phyloP scores from a whole-genome alignment of 805 yeast species.

The Lachancea mirantina region DNA sequence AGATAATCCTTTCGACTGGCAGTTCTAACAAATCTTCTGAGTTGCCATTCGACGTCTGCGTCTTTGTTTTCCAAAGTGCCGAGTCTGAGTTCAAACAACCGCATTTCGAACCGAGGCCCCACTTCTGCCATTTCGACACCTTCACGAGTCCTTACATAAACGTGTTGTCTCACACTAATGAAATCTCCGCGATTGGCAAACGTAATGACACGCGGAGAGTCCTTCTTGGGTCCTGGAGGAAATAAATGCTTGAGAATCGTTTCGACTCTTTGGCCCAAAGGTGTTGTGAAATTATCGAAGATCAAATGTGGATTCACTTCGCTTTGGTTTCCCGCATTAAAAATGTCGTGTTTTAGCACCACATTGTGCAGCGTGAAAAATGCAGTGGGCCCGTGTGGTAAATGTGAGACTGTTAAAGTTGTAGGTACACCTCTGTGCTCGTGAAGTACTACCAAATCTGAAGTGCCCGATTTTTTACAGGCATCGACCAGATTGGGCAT shows the following conservation, averaged over 20 bases:
- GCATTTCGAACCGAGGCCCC: slow-evolving; percentile 98
- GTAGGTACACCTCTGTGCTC: slow-evolving; percentile 99
- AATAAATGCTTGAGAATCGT: slow-evolving; percentile 79
- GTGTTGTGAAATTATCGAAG: slow-evolving; percentile 80
- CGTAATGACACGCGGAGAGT: slow-evolving; percentile 84
- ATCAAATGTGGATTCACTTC: slow-evolving; percentile 92
- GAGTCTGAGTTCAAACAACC: slow-evolving; percentile 75
- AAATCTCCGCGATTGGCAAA: slow-evolving; percentile 87
- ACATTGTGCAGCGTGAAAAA: slow-evolving; percentile 92
- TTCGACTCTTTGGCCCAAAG: slow-evolving; percentile 75
- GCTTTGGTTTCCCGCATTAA: slow-evolving; percentile 77
- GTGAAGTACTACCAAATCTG: slow-evolving; percentile 80
- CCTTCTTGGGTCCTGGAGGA: slow-evolving; percentile 95
- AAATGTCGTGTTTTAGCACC: slow-evolving; percentile 84
- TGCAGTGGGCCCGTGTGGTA: slow-evolving; percentile 97
- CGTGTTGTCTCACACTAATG: slow-evolving; percentile 91
- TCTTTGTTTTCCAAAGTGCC: slow-evolving; percentile 94
- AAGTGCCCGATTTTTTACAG: slow-evolving; percentile 70
- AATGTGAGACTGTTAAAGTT: slow-evolving; percentile 83
- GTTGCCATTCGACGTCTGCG: slow-evolving; percentile 97
- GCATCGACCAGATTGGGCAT: slow-evolving; percentile 79
- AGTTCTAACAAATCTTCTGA: slow-evolving; percentile 87
- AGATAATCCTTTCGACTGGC: slow-evolving; percentile 92
- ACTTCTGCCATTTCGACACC: slow-evolving; percentile 89
- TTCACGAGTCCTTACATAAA: slow-evolving; percentile 83